These are phyloP conservation scores for Clarkia xantiana DNA, from an alignment of 345 rosid species.

Conservation along the genomic window DNA sequence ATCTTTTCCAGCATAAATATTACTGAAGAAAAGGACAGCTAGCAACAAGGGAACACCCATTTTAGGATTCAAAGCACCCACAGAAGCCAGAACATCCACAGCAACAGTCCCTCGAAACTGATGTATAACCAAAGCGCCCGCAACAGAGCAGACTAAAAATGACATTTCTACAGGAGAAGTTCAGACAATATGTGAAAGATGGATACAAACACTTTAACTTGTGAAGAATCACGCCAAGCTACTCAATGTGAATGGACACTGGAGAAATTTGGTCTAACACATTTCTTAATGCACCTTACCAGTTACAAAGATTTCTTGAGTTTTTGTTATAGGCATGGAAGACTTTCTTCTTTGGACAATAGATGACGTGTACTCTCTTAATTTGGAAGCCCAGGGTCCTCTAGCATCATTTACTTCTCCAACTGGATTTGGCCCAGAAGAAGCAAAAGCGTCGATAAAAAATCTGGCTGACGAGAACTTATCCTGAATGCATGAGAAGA, in stretches of 20 bases:
- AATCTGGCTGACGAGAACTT: slow-evolving; percentile 18
- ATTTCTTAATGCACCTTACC: slow-evolving; percentile 15
- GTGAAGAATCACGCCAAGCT: background rate
- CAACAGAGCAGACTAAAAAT: slow-evolving; percentile 44
- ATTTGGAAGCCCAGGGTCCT: slow-evolving; percentile 47
- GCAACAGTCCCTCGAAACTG: slow-evolving; percentile 40
- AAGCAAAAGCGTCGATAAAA: slow-evolving; percentile 40
- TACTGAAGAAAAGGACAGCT: slow-evolving; percentile 54
- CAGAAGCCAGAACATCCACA: slow-evolving; percentile 43
- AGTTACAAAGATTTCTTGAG: slow-evolving; percentile 20
- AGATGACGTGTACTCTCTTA: slow-evolving; percentile 38
- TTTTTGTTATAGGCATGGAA: slow-evolving; percentile 22
- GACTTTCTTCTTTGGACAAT: slow-evolving; percentile 38
- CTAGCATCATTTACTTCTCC: slow-evolving; percentile 21
- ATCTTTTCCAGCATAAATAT: slow-evolving; percentile 43
- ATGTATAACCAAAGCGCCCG: slow-evolving; percentile 61
- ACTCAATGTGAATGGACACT: background rate
- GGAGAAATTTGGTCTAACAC: background rate
- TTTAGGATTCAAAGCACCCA: slow-evolving; percentile 51
- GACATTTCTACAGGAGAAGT: slow-evolving; percentile 34
- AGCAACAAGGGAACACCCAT: slow-evolving; percentile 68
- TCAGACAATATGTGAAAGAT: slow-evolving; percentile 3
- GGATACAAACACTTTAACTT: background rate
- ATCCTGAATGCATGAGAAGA: slow-evolving; percentile 33
- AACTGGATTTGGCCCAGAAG: slow-evolving; percentile 18